Conservation (phyloP, 2,329 filamentous ascomycete species). For the Colletotrichum ledebouriae region DNA sequence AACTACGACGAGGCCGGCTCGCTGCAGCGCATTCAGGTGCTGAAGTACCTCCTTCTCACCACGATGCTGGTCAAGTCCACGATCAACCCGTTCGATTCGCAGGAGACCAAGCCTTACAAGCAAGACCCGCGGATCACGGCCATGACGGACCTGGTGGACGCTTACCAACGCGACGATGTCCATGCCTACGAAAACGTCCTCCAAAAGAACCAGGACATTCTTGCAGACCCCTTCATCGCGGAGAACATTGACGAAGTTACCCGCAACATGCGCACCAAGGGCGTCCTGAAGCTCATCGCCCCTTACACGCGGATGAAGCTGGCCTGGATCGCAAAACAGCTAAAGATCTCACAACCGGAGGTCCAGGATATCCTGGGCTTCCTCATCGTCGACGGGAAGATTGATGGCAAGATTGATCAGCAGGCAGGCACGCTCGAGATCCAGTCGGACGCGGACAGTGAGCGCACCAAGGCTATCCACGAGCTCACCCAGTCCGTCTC, state of each 20-base stretch:
- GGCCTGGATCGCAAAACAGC: constrained; percentile 86
- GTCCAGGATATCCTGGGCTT: constrained; percentile 97
- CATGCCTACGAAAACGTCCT: constrained; percentile 91
- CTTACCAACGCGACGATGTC: constrained; percentile 96
- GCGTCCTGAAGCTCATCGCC: constrained; percentile 90
- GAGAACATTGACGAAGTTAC: constrained; percentile 99
- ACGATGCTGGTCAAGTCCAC: constrained; percentile 99
- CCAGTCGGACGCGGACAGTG: constrained; percentile 78
- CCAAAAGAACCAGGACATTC: constrained; percentile 87
- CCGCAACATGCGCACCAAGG: constrained; percentile 97
- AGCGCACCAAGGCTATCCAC: constrained; percentile 79
- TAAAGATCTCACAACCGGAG: constrained; percentile 87
- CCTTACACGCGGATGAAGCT: constrained; percentile 95
- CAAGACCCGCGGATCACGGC: constrained; percentile 94
- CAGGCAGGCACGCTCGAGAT: constrained; percentile 87
- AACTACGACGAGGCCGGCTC: constrained; percentile 99
- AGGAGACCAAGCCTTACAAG: constrained; percentile 98
- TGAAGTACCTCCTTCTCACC: constrained; percentile 95
- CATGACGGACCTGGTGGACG: constrained; percentile 97
- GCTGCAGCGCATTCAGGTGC: constrained; percentile 93
- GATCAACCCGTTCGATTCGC: constrained; percentile 98
- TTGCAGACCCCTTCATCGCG: constrained; percentile 94
- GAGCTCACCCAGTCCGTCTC: constrained; percentile 80
- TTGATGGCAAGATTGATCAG: constrained; percentile 91
- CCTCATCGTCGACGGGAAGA: constrained; percentile 89